Percentiles rank a stretch among this genome's conserved stretches.
Conservation (phyloP, 306 rosid species). For the Vigna trinervia region DNA sequence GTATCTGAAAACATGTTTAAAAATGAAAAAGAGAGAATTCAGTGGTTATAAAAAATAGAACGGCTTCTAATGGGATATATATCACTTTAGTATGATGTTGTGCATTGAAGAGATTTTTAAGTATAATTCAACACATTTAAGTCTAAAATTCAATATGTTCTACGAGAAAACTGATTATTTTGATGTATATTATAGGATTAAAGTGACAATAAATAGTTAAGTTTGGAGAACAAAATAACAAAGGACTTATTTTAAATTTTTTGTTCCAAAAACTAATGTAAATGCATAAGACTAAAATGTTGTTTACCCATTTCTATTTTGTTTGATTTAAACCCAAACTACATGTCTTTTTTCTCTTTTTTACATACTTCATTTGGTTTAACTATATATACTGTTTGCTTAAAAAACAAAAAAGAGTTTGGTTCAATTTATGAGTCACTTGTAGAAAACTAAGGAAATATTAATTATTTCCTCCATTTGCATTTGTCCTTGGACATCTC, state of each 20-base stretch:
- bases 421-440: not conserved
- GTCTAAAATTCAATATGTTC: too few species aligned
- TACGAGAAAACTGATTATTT: too few species aligned
- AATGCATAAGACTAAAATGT: too few species aligned
- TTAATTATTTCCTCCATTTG: not conserved
- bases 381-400: not conserved
- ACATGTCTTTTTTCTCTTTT: not conserved
- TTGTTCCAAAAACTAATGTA: too few species aligned
- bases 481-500: not conserved
- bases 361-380: not conserved
- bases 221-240: not conserved
- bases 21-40: not conserved
- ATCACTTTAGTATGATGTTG: too few species aligned
- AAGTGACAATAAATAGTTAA: too few species aligned
- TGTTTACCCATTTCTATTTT: not conserved
- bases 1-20: conserved; percentile 54
- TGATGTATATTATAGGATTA: too few species aligned
- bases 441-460: not conserved
- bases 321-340: not conserved
- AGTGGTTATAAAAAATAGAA: too few species aligned
- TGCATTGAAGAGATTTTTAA: too few species aligned
- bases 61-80: too few species aligned
- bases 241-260: too few species aligned
- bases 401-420: not conserved
- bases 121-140: too few species aligned